Evolutionary conservation across 2,329 filamentous ascomycete species (phyloP).

Genomic region (Pseudocercospora cruenta): DNA sequence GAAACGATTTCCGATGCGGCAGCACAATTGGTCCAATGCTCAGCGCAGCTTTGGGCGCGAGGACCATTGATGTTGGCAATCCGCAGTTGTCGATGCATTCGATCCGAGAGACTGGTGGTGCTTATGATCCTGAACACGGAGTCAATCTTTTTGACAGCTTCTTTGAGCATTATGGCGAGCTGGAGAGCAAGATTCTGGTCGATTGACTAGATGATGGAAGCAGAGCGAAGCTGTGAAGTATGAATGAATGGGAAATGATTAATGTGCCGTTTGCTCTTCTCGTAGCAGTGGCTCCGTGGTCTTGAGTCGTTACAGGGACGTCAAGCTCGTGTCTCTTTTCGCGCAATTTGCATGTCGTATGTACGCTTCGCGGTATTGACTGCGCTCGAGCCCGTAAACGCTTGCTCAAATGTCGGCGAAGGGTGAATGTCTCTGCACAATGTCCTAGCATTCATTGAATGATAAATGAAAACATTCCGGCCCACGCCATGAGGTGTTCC

Average conservation of each 20-base stretch:
- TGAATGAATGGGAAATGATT: background rate
- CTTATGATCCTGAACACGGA: slow-evolving; percentile 83
- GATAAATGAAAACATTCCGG: too few species aligned
- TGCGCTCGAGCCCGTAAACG: background rate
- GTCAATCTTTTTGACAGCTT: slow-evolving; percentile 87
- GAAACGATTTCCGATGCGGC: slow-evolving; percentile 92
- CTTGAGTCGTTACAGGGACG: background rate
- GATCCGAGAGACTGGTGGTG: slow-evolving; percentile 89
- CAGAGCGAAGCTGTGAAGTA: slow-evolving; percentile 15
- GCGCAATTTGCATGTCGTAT: too few species aligned
- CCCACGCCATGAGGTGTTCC: too few species aligned
- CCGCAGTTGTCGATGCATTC: slow-evolving; percentile 96
- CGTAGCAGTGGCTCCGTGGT: background rate
- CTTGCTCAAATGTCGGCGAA: too few species aligned
- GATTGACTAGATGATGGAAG: slow-evolving; percentile 58
- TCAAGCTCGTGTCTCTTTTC: background rate
- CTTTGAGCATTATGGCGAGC: slow-evolving; percentile 78
- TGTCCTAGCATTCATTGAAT: too few species aligned
- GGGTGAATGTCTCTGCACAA: too few species aligned
- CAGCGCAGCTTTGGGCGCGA: slow-evolving; percentile 78
- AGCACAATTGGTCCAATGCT: slow-evolving; percentile 98
- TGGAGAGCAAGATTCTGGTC: slow-evolving; percentile 82
- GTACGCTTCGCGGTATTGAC: too few species aligned
- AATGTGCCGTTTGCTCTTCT: background rate
- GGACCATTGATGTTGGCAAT: slow-evolving; percentile 91